Base-by-base conservation (phyloP, 2,329 filamentous ascomycete genomes). In the Penicillium sp. region DNA sequence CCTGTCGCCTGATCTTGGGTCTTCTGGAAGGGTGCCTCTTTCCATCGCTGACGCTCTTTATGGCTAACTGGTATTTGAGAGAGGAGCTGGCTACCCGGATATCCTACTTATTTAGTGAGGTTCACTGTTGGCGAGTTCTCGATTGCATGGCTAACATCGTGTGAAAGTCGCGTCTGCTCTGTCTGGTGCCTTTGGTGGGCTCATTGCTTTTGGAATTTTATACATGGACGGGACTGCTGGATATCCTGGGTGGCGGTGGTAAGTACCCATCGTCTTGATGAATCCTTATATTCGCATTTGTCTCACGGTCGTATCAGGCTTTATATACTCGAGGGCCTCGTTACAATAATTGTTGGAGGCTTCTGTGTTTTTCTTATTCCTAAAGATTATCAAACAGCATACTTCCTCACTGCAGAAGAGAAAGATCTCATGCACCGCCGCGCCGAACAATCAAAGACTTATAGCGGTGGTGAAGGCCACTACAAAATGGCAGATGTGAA, bases 221-320 rank as follows among this genome's bases (percentile, higher is more conserved):
- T 34, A 34, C 13, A 34, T 34, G 32, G 32, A 34, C 14, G 32
- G 32, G 2, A 34, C 13, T 34, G 32, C 32, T 34, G 32, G 32
- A n/a, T 34, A 34, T 34, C 32, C 32, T 6, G 32, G 32, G 13
- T 34, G 32, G 32, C 10, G 32, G 32, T 34, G 32, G 32, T 51
- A 76, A 75, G 73, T 75, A 2, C 29, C 72, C 13, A 34, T 34
- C 13, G 2, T 34, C 32, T 34, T 34, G 13, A 14, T 14, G n/a
- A n/a, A n/a, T 34, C 2, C 11, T 14, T 34, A 10, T 14, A 14
- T 34, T n/a, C 5, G 13, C 10, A 14, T 11, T 13, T 14, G 32
- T 34, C 32, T 34, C 32, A 34, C 32, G 13, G 6, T 13, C 10
- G 13, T 13, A 2, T 6, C 32, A 34, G 32, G 32, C 32, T 34